Evolutionary conservation across 75 land plant species (phyloP).

Genomic region (Ceratopteris richardii): DNA sequence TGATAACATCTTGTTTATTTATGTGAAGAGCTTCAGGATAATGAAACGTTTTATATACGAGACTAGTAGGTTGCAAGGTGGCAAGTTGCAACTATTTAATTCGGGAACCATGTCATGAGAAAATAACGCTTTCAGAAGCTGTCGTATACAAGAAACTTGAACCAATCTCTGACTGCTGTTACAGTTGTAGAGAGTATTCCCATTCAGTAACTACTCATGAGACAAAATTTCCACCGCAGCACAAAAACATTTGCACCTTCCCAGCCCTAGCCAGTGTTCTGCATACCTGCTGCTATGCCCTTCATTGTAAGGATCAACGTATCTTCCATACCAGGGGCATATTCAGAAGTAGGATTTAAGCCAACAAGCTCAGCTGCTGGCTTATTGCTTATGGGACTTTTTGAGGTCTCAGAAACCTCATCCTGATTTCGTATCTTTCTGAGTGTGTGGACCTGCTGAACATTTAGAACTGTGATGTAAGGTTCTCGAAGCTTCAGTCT

Average conservation of each 20-base stretch:
- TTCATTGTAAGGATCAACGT: slow-evolving; percentile 93
- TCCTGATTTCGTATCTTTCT: slow-evolving; percentile 60
- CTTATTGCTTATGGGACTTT: slow-evolving; percentile 32
- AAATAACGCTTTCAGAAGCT: too few species aligned
- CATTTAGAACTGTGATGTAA: slow-evolving; percentile 79
- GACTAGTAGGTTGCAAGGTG: too few species aligned
- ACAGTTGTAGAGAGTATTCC: too few species aligned
- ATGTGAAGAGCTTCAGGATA: too few species aligned
- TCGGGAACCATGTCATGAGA: too few species aligned
- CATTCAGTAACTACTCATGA: too few species aligned
- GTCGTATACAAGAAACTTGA: too few species aligned
- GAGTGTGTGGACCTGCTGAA: slow-evolving; percentile 22
- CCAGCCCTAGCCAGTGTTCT: slow-evolving; percentile 86
- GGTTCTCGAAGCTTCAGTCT: slow-evolving; percentile 71
- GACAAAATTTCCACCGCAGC: too few species aligned
- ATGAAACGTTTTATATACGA: too few species aligned
- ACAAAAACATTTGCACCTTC: slow-evolving; percentile 4
- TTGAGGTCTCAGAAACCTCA: slow-evolving; percentile 36
- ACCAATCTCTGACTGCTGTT: too few species aligned
- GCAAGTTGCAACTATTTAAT: too few species aligned
- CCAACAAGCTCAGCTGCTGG: slow-evolving; percentile 71
- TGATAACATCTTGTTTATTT: too few species aligned
- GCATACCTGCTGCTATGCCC: slow-evolving; percentile 97
- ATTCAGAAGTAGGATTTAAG: slow-evolving; percentile 74
- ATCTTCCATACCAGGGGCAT: slow-evolving; percentile 89